These are phyloP conservation scores for Wickerhamomyces bisporus DNA, from an alignment of 805 yeast species.

Conservation along the genomic window DNA sequence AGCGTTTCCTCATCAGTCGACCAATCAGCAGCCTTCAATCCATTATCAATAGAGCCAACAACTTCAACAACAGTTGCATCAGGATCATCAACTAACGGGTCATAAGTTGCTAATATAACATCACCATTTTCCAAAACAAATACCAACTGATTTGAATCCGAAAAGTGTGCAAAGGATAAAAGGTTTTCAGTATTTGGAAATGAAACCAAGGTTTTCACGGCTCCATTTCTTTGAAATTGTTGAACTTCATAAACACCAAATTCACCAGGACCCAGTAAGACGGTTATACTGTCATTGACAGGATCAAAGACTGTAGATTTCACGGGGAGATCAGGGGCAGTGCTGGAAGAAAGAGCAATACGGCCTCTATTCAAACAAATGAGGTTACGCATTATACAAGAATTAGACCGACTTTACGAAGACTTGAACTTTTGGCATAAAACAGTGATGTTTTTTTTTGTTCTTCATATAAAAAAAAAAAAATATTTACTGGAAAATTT, in stretches of 20 bases:
- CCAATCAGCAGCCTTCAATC: constrained; percentile 74
- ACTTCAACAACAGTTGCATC: constrained; percentile 58
- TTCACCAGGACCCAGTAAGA: constrained; percentile 53
- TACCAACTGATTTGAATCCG: constrained; percentile 60
- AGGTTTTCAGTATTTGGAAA: constrained; percentile 48
- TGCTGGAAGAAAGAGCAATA: constrained; percentile 45
- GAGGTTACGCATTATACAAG: constrained; percentile 39
- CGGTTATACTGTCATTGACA: constrained; percentile 66
- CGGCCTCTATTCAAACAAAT: constrained; percentile 49
- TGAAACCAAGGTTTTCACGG: constrained; percentile 51
- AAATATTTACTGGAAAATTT: constrained; percentile 5
- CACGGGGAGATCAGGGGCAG: constrained; percentile 62
- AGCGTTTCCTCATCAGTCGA: constrained; percentile 88
- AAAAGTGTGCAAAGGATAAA: constrained; percentile 59
- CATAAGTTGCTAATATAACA: constrained; percentile 60
- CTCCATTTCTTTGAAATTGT: constrained; percentile 63
- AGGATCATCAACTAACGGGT: constrained; percentile 37
- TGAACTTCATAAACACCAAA: constrained; percentile 66
- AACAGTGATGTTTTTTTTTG: too few species aligned
- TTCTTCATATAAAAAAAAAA: too few species aligned
- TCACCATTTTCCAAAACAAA: constrained; percentile 75
- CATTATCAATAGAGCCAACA: constrained; percentile 79
- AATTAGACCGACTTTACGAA: too few species aligned
- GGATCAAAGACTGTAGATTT: constrained; percentile 61
- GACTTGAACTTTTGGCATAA: too few species aligned